Conservation (phyloP, 345 rosid species). For the Eucalyptus regnans region DNA sequence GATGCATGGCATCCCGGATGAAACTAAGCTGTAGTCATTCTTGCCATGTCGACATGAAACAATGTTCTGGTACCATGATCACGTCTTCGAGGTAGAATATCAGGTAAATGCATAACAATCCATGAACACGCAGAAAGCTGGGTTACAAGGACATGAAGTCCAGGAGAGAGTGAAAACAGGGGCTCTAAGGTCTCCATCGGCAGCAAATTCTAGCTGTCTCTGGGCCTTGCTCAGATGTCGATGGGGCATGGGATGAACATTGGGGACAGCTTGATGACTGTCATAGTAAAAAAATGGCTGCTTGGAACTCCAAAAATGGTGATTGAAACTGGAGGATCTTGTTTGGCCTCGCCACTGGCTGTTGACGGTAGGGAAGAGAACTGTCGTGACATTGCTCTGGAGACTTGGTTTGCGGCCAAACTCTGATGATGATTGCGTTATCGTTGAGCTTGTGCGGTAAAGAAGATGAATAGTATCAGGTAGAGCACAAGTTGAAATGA, state of each 20-base stretch:
- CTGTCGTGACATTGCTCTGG: background rate
- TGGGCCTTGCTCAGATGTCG: background rate
- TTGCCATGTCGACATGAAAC: background rate
- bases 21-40: background rate
- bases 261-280: background rate
- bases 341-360: background rate
- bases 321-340: background rate
- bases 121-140: background rate
- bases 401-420: background rate
- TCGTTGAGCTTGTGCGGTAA: background rate
- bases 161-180: background rate
- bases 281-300: background rate
- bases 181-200: background rate
- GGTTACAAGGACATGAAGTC: background rate
- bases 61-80: background rate
- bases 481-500: background rate
- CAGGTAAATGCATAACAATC: background rate
- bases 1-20: background rate
- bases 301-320: background rate
- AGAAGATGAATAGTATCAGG: background rate
- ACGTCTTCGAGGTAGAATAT: background rate
- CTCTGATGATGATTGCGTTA: background rate
- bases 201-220: background rate
- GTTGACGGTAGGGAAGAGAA: background rate
- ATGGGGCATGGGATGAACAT: background rate